Percentiles rank a stretch among this genome's conserved stretches.
phyloP scores from a whole-genome alignment of 2,329 filamentous ascomycete genomes.

The Trichophyton simii region DNA sequence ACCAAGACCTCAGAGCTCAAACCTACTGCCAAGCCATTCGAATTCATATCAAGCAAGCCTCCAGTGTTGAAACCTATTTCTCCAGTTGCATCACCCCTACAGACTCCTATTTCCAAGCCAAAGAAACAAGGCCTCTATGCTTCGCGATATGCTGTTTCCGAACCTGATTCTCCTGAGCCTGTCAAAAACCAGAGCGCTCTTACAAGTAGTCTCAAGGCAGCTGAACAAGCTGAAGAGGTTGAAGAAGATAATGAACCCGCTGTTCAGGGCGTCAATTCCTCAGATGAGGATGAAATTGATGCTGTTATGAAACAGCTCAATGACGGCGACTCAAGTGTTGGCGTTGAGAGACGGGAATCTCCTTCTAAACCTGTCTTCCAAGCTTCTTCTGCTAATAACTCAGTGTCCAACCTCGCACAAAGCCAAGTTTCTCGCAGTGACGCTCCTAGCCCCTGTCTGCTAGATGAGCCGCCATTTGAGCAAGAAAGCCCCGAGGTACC shows the following conservation, averaged over 20 bases:
- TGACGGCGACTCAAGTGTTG: constrained; percentile 58
- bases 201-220: not conserved
- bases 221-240: constrained; percentile 11
- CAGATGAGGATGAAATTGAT: constrained; percentile 62
- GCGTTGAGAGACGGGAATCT: constrained; percentile 50
- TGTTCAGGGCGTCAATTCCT: constrained; percentile 18
- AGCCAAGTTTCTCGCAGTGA: constrained; percentile 44
- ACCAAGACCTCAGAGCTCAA: constrained; percentile 5
- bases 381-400: constrained; percentile 4
- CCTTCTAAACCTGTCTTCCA: constrained; percentile 9
- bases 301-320: constrained; percentile 81
- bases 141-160: constrained; percentile 24
- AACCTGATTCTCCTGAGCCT: constrained; percentile 16
- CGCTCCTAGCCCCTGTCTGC: constrained; percentile 60
- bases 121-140: constrained; percentile 22
- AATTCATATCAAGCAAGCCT: constrained; percentile 27
- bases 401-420: constrained; percentile 9
- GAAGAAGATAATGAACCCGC: constrained; percentile 13
- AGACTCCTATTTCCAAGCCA: constrained; percentile 10
- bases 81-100: constrained; percentile 9
- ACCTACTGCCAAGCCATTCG: constrained; percentile 51
- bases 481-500: not conserved
- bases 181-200: constrained; percentile 13
- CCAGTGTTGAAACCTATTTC: constrained; percentile 14
- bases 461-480: constrained; percentile 36